These are phyloP conservation scores for Neofusicoccum cordaticola DNA, from an alignment of 2,329 filamentous ascomycete genomes.

Conservation along the genomic window DNA sequence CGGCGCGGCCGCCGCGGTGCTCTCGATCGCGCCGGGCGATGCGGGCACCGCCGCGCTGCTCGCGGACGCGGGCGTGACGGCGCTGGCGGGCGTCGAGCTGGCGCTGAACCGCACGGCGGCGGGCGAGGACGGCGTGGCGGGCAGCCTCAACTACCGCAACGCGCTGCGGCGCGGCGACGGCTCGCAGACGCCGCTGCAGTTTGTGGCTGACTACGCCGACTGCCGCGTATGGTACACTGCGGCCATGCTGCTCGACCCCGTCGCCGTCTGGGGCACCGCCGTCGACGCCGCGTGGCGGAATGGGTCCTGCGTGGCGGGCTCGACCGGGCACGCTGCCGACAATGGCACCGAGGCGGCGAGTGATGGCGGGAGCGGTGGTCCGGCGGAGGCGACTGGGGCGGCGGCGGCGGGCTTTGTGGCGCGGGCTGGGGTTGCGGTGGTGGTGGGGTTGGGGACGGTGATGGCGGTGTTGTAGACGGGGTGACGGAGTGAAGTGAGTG, in stretches of 20 bases:
- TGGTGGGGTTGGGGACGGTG: not conserved
- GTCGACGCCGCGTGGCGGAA: constrained; percentile 30
- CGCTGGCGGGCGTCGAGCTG: not conserved
- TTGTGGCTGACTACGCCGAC: constrained; percentile 59
- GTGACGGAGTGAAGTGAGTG: too few relatives aligned
- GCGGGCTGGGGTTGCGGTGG: too few relatives aligned
- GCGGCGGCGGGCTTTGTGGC: too few relatives aligned
- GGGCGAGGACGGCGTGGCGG: not conserved
- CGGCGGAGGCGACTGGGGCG: not conserved
- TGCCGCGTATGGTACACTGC: constrained; percentile 61
- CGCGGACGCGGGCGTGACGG: constrained; percentile 24
- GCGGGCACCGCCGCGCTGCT: constrained; percentile 18
- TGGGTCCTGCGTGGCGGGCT: constrained; percentile 23
- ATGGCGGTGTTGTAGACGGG: too few relatives aligned
- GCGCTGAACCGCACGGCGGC: not conserved
- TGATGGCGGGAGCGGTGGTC: not conserved
- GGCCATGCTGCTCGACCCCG: constrained; percentile 51
- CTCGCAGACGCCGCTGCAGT: constrained; percentile 51
- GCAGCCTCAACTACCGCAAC: constrained; percentile 33
- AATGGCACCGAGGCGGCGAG: too few relatives aligned
- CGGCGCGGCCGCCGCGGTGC: too few relatives aligned
- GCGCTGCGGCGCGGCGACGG: constrained; percentile 27
- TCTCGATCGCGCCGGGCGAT: not conserved
- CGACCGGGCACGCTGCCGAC: not conserved
- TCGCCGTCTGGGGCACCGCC: constrained; percentile 50